Evolutionary conservation across 768 basidiomycete genomes (phyloP).

Genomic region (Suillus hirtellus): DNA sequence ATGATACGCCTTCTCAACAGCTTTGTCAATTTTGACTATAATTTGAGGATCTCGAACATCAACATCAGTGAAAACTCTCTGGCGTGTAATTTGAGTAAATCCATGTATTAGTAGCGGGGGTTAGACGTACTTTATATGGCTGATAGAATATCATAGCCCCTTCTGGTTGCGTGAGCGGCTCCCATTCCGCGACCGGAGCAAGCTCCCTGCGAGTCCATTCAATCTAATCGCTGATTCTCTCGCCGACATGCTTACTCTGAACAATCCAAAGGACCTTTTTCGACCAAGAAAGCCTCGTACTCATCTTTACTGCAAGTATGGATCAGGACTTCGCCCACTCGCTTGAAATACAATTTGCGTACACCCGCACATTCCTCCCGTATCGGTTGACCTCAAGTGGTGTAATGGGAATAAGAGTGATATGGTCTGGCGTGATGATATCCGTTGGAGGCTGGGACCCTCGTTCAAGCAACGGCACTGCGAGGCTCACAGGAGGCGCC

Average conservation of each 20-base stretch:
- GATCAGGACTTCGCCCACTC: too few relatives aligned
- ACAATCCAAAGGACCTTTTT: neutral
- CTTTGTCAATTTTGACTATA: neutral
- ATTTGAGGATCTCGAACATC: neutral
- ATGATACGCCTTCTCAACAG: neutral
- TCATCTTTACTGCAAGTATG: too few relatives aligned
- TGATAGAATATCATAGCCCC: neutral
- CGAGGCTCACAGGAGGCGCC: too few relatives aligned
- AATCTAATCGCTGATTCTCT: neutral
- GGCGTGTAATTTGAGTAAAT: neutral
- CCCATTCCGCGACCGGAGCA: neutral
- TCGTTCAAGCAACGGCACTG: too few relatives aligned
- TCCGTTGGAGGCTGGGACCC: too few relatives aligned
- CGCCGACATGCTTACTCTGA: neutral
- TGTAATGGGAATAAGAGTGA: too few relatives aligned
- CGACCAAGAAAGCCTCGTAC: neutral
- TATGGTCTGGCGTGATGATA: too few relatives aligned
- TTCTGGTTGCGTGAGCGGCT: neutral
- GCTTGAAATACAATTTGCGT: too few relatives aligned
- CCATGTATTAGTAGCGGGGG: neutral
- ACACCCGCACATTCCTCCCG: too few relatives aligned
- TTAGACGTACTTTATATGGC: neutral
- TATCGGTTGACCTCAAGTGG: too few relatives aligned
- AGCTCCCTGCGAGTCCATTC: neutral
- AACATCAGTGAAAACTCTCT: neutral